A percentile compares a stretch with the other conserved stretches of the same genome.
Conservation (phyloP, 2,329 filamentous ascomycete species). For the Aspergillus clavatus region DNA sequence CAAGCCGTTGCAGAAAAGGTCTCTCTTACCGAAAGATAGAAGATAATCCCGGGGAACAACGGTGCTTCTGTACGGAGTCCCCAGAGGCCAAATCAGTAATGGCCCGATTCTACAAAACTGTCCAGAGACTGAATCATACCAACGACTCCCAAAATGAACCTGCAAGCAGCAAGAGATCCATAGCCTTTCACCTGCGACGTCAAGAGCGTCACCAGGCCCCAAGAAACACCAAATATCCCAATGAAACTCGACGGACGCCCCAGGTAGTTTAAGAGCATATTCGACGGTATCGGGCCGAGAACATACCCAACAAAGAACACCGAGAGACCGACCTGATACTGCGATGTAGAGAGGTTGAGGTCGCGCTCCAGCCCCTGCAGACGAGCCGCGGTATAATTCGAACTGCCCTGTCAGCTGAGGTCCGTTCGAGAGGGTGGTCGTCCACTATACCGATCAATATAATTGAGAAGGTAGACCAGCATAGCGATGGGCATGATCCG, state of each 20-base stretch:
- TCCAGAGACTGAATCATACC: constrained; percentile 20
- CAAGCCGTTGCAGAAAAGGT: neutral
- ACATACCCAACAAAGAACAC: constrained; percentile 37
- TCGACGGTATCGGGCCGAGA: constrained; percentile 37
- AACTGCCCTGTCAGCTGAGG: constrained; percentile 13
- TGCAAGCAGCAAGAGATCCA: constrained; percentile 32
- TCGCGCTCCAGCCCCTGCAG: constrained; percentile 33
- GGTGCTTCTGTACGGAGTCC: constrained; percentile 44
- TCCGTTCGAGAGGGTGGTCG: neutral
- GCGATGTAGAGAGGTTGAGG: constrained; percentile 23
- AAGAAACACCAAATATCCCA: constrained; percentile 35
- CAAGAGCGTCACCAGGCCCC: constrained; percentile 37
- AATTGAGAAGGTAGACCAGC: constrained; percentile 22
- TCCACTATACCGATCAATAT: constrained; percentile 16
- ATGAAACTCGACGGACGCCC: constrained; percentile 33
- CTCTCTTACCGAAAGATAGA: constrained; percentile 38
- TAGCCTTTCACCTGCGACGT: constrained; percentile 34
- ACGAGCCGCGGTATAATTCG: constrained; percentile 38
- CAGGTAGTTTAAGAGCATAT: constrained; percentile 29
- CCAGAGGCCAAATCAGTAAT: neutral
- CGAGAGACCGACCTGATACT: constrained; percentile 33
- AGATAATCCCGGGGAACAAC: constrained; percentile 45
- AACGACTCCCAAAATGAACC: constrained; percentile 41
- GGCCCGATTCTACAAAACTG: neutral
- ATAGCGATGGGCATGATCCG: constrained; percentile 18